Evolutionary conservation across 805 yeast genomes (phyloP).

Genomic region (Middelhovenomyces tepae): DNA sequence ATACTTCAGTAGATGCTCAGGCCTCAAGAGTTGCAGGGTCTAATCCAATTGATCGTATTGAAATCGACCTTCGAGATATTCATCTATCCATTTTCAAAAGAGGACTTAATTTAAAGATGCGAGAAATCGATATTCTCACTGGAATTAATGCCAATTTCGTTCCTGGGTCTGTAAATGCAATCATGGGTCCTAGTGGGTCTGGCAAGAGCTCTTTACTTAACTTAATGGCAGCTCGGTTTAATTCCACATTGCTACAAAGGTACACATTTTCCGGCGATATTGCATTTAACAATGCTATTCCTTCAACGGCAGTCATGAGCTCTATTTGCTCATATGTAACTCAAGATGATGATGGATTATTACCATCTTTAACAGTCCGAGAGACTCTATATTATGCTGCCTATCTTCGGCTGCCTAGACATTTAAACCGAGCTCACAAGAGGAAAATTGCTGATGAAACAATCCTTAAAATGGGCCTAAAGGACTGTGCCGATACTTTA

Average conservation of each 20-base stretch:
- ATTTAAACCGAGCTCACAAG: constrained; percentile 35
- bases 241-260: constrained; percentile 27
- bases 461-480: constrained; percentile 59
- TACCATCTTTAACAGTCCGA: constrained; percentile 63
- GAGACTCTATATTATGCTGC: constrained; percentile 75
- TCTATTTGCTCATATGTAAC: constrained; percentile 65
- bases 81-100: constrained; percentile 16
- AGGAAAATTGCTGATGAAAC: constrained; percentile 41
- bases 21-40: too few species aligned
- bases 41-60: constrained; percentile 19
- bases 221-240: constrained; percentile 50
- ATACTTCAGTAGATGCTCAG: constrained; percentile 15
- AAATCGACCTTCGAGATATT: constrained; percentile 21
- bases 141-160: constrained; percentile 43
- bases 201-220: constrained; percentile 67
- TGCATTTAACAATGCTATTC: constrained; percentile 33
- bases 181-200: constrained; percentile 77
- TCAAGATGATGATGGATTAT: constrained; percentile 68
- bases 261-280: constrained; percentile 36
- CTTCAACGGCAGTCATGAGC: constrained; percentile 30
- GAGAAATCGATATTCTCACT: constrained; percentile 32
- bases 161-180: constrained; percentile 54
- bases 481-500: constrained; percentile 68
- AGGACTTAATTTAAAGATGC: constrained; percentile 7
- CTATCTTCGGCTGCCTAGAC: constrained; percentile 46